A percentile compares a stretch with the other conserved stretches of the same genome.
phyloP scores from a whole-genome alignment of 73 alveolate genomes.

The Paramecium biaurelia region DNA sequence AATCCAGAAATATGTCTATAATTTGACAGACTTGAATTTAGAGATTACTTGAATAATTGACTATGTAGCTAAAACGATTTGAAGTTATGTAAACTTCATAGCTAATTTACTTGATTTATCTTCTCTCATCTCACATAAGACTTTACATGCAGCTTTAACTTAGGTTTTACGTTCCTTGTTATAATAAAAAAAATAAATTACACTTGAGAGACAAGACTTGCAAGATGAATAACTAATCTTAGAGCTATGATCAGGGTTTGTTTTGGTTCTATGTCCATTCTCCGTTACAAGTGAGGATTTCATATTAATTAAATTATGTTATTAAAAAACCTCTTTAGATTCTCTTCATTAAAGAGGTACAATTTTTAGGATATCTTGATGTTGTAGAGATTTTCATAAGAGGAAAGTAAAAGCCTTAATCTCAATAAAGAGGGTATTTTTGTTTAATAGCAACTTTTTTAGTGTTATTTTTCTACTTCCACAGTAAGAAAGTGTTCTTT shows the following conservation, averaged over 20 bases:
- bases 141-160: neutral
- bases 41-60: neutral
- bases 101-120: neutral
- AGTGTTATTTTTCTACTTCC: conserved; percentile 10
- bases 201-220: neutral
- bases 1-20: neutral
- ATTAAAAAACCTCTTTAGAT: neutral
- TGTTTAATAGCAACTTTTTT: neutral
- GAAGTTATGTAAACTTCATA: neutral
- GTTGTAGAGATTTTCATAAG: neutral
- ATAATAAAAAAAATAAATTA: neutral
- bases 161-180: neutral
- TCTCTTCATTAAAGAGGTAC: neutral
- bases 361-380: neutral
- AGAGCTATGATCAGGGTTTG: neutral
- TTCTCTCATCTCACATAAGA: neutral
- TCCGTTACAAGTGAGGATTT: neutral
- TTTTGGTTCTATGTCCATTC: neutral
- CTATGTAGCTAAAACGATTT: neutral
- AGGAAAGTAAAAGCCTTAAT: neutral
- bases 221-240: neutral
- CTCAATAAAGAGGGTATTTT: neutral
- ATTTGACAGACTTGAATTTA: neutral
- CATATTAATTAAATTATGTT: conserved; percentile 1
- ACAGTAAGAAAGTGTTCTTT: neutral